These are phyloP conservation scores for Austroboletus rostrupii DNA, from an alignment of 1,284 basidiomycete genomes.

Conservation along the genomic window DNA sequence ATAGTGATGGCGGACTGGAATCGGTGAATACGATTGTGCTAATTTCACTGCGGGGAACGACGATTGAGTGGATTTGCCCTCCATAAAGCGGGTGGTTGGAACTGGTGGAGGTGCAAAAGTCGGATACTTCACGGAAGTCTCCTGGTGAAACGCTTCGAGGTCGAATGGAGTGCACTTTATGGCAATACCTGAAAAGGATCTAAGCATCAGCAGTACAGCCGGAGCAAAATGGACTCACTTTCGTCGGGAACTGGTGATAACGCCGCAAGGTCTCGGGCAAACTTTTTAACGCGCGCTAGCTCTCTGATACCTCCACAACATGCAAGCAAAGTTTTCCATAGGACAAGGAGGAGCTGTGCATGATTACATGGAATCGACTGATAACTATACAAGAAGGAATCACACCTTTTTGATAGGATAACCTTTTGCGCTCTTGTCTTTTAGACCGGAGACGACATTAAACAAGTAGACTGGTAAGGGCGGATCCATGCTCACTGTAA, in stretches of 20 bases:
- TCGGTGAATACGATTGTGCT: conserved; percentile 88
- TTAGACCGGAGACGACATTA: conserved; percentile 81
- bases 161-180: conserved; percentile 88
- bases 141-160: conserved; percentile 81
- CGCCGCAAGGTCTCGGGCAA: conserved; percentile 81
- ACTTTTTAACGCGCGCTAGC: conserved; percentile 76
- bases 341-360: conserved; percentile 79
- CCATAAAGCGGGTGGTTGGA: conserved; percentile 31
- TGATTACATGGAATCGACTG: conserved; percentile 2
- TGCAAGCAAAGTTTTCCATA: conserved; percentile 94
- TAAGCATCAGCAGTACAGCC: conserved; percentile 1
- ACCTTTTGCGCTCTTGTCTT: conserved; percentile 92
- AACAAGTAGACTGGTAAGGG: conserved; percentile 92
- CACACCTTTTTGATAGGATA: conserved; percentile 93
- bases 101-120: conserved; percentile 69
- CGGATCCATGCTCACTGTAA: conserved; percentile 87
- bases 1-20: conserved; percentile 89
- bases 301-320: conserved; percentile 93
- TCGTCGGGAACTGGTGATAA: conserved; percentile 62
- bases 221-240: conserved; percentile 36
- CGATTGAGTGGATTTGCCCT: conserved; percentile 35
- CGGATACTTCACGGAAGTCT: conserved; percentile 91
- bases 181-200: conserved; percentile 36
- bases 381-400: background rate
- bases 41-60: conserved; percentile 57